Percentiles rank a stretch among this genome's conserved stretches.
Conservation (phyloP, 192 early-diverging fungal genomes). For the Coemansia sp. region DNA sequence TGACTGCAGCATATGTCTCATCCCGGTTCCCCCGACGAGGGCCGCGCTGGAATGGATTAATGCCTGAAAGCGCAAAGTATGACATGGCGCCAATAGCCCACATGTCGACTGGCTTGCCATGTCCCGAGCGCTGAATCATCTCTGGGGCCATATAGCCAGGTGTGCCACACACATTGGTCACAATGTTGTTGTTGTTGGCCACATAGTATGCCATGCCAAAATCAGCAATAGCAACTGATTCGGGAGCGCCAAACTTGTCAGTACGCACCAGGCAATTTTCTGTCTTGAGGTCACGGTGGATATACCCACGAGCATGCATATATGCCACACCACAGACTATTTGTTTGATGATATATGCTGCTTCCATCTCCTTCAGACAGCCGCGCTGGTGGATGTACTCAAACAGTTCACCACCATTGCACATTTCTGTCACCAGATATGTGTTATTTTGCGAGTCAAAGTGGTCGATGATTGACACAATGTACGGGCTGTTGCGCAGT, state of each 20-base stretch:
- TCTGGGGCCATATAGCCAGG: slow-evolving; percentile 77
- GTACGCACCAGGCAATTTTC: slow-evolving; percentile 78
- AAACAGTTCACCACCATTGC: slow-evolving; percentile 91
- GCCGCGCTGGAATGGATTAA: slow-evolving; percentile 67
- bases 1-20: slow-evolving; percentile 62
- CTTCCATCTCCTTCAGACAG: slow-evolving; percentile 76
- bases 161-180: slow-evolving; percentile 76
- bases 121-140: slow-evolving; percentile 51
- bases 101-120: slow-evolving; percentile 79
- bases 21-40: slow-evolving; percentile 52
- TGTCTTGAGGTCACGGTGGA: slow-evolving; percentile 79
- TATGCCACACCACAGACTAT: slow-evolving; percentile 80
- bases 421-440: slow-evolving; percentile 77
- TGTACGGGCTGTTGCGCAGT: slow-evolving; percentile 72
- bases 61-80: slow-evolving; percentile 72
- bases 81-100: slow-evolving; percentile 80
- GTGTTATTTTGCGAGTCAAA: slow-evolving; percentile 78
- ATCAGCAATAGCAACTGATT: slow-evolving; percentile 69
- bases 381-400: slow-evolving; percentile 74
- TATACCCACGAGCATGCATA: slow-evolving; percentile 81
- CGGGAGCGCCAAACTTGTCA: slow-evolving; percentile 36
- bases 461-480: slow-evolving; percentile 73
- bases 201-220: slow-evolving; percentile 69
- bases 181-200: slow-evolving; percentile 51
- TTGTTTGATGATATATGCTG: slow-evolving; percentile 72